A percentile compares a stretch with the other conserved stretches of the same genome.
Evolutionary conservation across 2,329 filamentous ascomycete genomes (phyloP).

Genomic region (Fulvia fulva): DNA sequence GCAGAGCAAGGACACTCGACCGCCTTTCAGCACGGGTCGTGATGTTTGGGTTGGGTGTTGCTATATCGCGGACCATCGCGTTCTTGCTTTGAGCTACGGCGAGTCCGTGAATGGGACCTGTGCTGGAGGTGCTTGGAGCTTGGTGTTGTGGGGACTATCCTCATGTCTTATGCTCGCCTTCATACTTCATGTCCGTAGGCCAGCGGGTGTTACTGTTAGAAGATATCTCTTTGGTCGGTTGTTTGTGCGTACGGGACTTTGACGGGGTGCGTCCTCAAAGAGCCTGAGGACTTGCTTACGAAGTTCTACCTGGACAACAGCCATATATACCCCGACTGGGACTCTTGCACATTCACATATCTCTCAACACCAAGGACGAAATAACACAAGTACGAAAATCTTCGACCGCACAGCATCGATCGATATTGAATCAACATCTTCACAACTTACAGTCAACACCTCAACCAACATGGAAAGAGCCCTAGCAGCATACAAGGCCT

Average conservation of each 20-base stretch:
- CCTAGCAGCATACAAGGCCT: conserved; percentile 4
- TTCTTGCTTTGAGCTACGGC: background rate
- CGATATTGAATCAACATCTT: background rate
- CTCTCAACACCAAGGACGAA: too few species aligned
- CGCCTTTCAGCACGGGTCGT: background rate
- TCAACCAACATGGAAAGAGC: conserved; percentile 1
- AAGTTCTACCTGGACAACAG: background rate
- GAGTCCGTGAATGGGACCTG: background rate
- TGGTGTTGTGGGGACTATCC: background rate
- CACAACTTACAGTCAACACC: background rate
- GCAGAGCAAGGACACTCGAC: background rate
- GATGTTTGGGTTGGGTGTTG: background rate
- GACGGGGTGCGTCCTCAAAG: background rate
- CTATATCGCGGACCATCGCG: background rate
- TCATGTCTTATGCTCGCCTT: background rate
- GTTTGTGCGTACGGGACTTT: background rate
- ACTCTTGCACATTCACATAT: background rate
- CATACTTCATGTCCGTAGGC: background rate
- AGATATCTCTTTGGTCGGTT: background rate
- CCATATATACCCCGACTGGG: too few species aligned
- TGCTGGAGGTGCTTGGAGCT: background rate
- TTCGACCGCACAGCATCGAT: background rate
- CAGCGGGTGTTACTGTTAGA: background rate
- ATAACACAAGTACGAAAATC: background rate
- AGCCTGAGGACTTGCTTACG: background rate